Evolutionary conservation across 1,139 yeast species (phyloP).

Genomic region (Sugiyamaella japonica): DNA sequence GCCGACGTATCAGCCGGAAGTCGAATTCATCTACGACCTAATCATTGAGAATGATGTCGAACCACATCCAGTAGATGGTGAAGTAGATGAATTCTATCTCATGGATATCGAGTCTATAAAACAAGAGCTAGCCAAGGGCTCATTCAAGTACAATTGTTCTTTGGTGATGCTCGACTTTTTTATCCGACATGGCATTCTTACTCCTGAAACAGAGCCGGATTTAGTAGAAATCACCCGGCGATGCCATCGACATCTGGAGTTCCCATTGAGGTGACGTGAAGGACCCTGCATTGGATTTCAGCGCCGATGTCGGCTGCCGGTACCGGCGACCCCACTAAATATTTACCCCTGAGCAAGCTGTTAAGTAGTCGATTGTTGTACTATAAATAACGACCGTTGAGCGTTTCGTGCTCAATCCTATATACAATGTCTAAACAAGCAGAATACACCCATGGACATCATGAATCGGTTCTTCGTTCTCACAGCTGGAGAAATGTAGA

Average conservation of each 20-base stretch:
- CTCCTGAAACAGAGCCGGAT: constrained; percentile 61
- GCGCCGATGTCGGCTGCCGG: too few species aligned
- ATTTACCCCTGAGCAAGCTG: too few species aligned
- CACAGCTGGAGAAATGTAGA: constrained; percentile 45
- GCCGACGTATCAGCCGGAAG: constrained; percentile 81
- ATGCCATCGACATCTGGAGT: constrained; percentile 70
- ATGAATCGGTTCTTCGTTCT: constrained; percentile 34
- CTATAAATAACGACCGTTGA: too few species aligned
- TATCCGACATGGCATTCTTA: constrained; percentile 72
- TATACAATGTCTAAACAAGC: constrained; percentile 14
- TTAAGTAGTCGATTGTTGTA: too few species aligned
- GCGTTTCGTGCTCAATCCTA: neutral
- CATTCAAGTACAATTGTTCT: constrained; percentile 90
- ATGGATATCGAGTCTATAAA: constrained; percentile 61
- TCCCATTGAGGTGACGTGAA: constrained; percentile 46
- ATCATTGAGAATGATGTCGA: constrained; percentile 51
- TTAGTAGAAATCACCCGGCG: constrained; percentile 58
- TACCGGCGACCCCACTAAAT: too few species aligned
- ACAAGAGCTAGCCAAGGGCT: constrained; percentile 48
- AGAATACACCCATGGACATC: constrained; percentile 33
- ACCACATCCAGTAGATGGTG: constrained; percentile 83
- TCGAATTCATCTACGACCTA: constrained; percentile 76
- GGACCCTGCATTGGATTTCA: too few species aligned
- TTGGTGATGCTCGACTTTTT: constrained; percentile 77
- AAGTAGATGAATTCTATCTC: constrained; percentile 70